These are phyloP conservation scores for Thyridium curvatum DNA, from an alignment of 2,329 filamentous ascomycete species.

Conservation along the genomic window DNA sequence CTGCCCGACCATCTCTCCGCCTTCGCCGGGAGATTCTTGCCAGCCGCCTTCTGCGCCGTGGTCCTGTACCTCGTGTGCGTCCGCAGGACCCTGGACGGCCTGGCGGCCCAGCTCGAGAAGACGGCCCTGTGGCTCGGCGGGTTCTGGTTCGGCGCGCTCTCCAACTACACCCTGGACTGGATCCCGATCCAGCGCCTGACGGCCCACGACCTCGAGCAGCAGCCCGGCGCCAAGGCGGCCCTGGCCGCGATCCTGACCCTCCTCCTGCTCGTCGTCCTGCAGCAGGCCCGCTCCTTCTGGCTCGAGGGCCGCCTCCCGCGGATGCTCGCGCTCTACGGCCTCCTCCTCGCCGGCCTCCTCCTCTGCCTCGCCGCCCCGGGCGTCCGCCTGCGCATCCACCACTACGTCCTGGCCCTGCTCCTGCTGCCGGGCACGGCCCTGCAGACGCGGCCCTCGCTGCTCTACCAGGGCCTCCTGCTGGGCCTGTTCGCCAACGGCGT, in stretches of 20 bases:
- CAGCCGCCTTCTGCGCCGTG: slow-evolving; percentile 61
- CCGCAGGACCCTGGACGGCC: slow-evolving; percentile 45
- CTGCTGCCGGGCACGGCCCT: slow-evolving; percentile 66
- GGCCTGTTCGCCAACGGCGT: slow-evolving; percentile 75
- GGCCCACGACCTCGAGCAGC: slow-evolving; percentile 60
- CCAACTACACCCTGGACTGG: slow-evolving; percentile 70
- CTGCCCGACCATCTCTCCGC: slow-evolving; percentile 52
- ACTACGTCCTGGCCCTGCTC: slow-evolving; percentile 67
- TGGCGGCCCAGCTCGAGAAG: slow-evolving; percentile 63
- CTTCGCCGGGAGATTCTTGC: slow-evolving; percentile 51
- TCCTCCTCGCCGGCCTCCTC: slow-evolving; percentile 41
- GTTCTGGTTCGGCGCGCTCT: slow-evolving; percentile 65
- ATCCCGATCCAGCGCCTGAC: slow-evolving; percentile 69
- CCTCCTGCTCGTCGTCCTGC: slow-evolving; percentile 53
- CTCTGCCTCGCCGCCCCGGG: slow-evolving; percentile 48
- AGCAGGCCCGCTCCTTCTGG: slow-evolving; percentile 64
- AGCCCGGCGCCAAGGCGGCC: slow-evolving; percentile 63
- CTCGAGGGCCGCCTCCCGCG: slow-evolving; percentile 59
- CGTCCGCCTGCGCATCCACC: slow-evolving; percentile 64
- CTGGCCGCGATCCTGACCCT: slow-evolving; percentile 59
- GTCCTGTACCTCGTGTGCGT: slow-evolving; percentile 62
- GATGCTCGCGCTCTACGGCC: slow-evolving; percentile 57
- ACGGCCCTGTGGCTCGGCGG: slow-evolving; percentile 64
- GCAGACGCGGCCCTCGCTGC: slow-evolving; percentile 59
- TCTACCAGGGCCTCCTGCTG: slow-evolving; percentile 67